phyloP scores from a whole-genome alignment of 805 yeast genomes.

The Cyberlindnera misumaiensis region DNA sequence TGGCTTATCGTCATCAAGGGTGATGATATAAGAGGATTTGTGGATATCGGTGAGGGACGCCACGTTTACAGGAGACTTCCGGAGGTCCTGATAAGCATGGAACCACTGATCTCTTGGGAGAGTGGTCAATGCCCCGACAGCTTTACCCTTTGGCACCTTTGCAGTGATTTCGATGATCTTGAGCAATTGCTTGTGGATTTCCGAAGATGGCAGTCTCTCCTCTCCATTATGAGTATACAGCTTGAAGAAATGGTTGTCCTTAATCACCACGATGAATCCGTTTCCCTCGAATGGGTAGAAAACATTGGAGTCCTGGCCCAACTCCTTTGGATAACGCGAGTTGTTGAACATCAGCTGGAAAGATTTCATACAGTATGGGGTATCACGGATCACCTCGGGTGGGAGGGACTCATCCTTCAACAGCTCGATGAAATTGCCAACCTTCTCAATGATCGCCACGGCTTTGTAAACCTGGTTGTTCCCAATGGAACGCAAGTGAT shows the following conservation, averaged over 20 bases:
- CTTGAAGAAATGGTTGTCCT: constrained; percentile 77
- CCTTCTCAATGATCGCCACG: constrained; percentile 61
- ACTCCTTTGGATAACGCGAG: constrained; percentile 66
- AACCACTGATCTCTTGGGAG: constrained; percentile 83
- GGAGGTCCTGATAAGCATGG: constrained; percentile 48
- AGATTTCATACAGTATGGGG: constrained; percentile 93
- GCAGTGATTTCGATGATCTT: constrained; percentile 38
- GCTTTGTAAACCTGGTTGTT: constrained; percentile 66
- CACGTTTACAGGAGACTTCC: constrained; percentile 53
- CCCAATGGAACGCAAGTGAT: constrained; percentile 39
- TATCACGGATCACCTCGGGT: constrained; percentile 69
- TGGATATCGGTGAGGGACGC: constrained; percentile 61
- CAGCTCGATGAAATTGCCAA: constrained; percentile 57
- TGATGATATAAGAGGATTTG: constrained; percentile 71
- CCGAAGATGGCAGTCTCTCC: constrained; percentile 35
- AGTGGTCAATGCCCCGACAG: constrained; percentile 72
- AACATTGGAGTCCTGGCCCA: constrained; percentile 55
- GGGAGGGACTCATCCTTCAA: constrained; percentile 69
- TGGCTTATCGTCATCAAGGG: constrained; percentile 71
- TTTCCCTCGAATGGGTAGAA: constrained; percentile 40
- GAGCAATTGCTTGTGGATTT: constrained; percentile 52
- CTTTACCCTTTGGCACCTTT: constrained; percentile 22
- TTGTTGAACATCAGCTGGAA: constrained; percentile 89
- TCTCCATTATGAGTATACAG: constrained; percentile 51
- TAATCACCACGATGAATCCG: constrained; percentile 64